phyloP scores from a whole-genome alignment of 805 yeast genomes.

The Sugiyamaella boreocaroliniensis region DNA sequence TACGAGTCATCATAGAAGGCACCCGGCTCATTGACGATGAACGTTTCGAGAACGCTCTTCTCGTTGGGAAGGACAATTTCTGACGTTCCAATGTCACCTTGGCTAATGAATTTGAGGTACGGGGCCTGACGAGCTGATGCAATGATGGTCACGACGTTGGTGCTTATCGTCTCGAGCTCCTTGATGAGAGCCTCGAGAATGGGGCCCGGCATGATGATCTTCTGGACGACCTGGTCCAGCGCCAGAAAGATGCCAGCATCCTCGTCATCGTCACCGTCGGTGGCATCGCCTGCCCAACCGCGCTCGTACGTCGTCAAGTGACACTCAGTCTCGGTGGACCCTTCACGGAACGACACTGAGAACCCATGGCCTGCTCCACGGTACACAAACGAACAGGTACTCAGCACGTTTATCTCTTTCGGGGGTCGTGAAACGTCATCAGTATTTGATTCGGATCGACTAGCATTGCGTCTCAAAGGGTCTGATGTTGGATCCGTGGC shows the following conservation, averaged over 20 bases:
- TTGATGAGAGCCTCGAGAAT: slow-evolving; percentile 47
- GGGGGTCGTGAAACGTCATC: background rate
- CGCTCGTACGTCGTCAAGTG: slow-evolving; percentile 42
- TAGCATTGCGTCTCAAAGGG: background rate
- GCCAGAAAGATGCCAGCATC: slow-evolving; percentile 35
- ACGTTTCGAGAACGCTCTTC: slow-evolving; percentile 53
- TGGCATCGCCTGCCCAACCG: slow-evolving; percentile 25
- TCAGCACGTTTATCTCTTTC: slow-evolving; percentile 9
- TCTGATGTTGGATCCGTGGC: background rate
- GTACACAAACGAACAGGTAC: slow-evolving; percentile 38
- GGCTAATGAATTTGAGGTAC: slow-evolving; percentile 52
- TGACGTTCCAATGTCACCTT: slow-evolving; percentile 67
- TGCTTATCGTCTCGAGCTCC: slow-evolving; percentile 50
- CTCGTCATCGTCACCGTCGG: slow-evolving; percentile 30
- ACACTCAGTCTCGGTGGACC: slow-evolving; percentile 48
- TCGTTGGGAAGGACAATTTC: slow-evolving; percentile 62
- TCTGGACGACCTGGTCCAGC: slow-evolving; percentile 40
- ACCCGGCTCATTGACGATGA: slow-evolving; percentile 35
- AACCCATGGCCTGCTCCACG: slow-evolving; percentile 48
- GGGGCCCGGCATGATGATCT: slow-evolving; percentile 47
- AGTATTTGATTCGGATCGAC: background rate
- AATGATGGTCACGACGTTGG: slow-evolving; percentile 40
- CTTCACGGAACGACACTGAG: slow-evolving; percentile 47
- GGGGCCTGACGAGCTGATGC: slow-evolving; percentile 31
- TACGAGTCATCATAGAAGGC: slow-evolving; percentile 6